phyloP scores from a whole-genome alignment of 345 rosid species.

The Corchorus capsularis region DNA sequence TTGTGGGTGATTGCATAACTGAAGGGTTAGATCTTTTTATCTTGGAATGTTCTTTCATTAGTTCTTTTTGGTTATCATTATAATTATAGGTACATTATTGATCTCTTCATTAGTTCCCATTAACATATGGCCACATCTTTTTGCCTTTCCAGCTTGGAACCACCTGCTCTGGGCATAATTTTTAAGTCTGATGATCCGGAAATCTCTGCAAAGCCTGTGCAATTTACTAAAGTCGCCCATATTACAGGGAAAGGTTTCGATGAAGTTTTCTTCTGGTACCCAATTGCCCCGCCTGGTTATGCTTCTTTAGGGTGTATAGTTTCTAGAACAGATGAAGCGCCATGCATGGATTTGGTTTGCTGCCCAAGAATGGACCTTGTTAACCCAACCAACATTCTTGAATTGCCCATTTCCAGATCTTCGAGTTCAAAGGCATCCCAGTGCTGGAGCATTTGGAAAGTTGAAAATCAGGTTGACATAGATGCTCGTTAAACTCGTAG shows the following conservation, averaged over 20 bases:
- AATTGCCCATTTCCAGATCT: conserved; percentile 78
- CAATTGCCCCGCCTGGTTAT: conserved; percentile 97
- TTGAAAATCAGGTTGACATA: conserved; percentile 89
- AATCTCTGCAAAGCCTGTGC: conserved; percentile 86
- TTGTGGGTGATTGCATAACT: conserved; percentile 86
- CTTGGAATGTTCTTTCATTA: conserved; percentile 7
- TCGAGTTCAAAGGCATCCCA: conserved; percentile 74
- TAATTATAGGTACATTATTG: background rate
- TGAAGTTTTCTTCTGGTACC: conserved; percentile 94
- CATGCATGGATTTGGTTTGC: conserved; percentile 61
- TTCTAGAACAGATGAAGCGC: conserved; percentile 75
- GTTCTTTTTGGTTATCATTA: conserved; percentile 4
- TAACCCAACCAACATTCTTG: conserved; percentile 76
- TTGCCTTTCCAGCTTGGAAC: conserved; percentile 70
- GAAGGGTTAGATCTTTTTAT: conserved; percentile 72
- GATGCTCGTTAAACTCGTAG: conserved; percentile 17
- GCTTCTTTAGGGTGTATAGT: conserved; percentile 88
- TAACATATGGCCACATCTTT: conserved; percentile 27
- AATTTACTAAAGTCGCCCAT: conserved; percentile 82
- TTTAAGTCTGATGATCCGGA: conserved; percentile 80
- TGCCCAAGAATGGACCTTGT: conserved; percentile 97
- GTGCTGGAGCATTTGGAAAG: conserved; percentile 98
- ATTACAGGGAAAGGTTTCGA: conserved; percentile 83
- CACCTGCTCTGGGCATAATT: conserved; percentile 82
- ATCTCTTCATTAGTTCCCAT: conserved; percentile 21